Conservation (phyloP, 352 stramenopile genomes). For the Phytophthora citricola region DNA sequence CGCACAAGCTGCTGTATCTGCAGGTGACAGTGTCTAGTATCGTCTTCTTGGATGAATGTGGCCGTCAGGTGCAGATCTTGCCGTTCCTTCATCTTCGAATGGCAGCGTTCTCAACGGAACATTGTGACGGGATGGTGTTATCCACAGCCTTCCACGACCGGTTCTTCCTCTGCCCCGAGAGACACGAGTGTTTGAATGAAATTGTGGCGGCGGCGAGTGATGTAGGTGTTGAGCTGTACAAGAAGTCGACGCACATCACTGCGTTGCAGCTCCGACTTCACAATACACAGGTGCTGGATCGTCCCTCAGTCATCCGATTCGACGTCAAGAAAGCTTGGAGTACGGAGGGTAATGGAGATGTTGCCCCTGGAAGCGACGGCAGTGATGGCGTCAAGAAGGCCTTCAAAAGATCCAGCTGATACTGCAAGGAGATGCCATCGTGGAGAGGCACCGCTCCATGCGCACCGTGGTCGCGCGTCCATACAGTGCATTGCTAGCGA, state of each 20-base stretch:
- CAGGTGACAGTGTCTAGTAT: constrained; percentile 58
- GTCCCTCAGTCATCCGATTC: constrained; percentile 66
- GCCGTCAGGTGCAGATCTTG: constrained; percentile 47
- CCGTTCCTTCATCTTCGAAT: constrained; percentile 66
- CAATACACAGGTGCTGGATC: constrained; percentile 64
- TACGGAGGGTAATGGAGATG: constrained; percentile 23
- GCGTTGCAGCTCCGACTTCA: constrained; percentile 63
- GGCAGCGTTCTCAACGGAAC: constrained; percentile 45
- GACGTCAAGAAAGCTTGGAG: constrained; percentile 59
- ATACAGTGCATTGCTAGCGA: constrained; percentile 55
- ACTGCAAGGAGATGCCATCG: constrained; percentile 57
- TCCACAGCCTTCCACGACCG: constrained; percentile 69
- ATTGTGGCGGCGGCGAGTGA: constrained; percentile 56
- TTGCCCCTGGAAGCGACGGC: constrained; percentile 16
- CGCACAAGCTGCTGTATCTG: constrained; percentile 57
- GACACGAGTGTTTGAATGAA: constrained; percentile 65
- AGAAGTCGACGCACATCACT: constrained; percentile 49
- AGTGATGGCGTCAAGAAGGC: constrained; percentile 42
- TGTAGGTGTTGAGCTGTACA: constrained; percentile 49
- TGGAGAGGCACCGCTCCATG: constrained; percentile 73
- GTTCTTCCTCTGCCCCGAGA: constrained; percentile 68
- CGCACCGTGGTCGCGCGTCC: constrained; percentile 63
- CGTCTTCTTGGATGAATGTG: constrained; percentile 62
- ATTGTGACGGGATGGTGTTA: constrained; percentile 67
- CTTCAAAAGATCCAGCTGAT: constrained; percentile 73